Conservation (phyloP, 768 basidiomycete species). For the Kwoniella sp. region DNA sequence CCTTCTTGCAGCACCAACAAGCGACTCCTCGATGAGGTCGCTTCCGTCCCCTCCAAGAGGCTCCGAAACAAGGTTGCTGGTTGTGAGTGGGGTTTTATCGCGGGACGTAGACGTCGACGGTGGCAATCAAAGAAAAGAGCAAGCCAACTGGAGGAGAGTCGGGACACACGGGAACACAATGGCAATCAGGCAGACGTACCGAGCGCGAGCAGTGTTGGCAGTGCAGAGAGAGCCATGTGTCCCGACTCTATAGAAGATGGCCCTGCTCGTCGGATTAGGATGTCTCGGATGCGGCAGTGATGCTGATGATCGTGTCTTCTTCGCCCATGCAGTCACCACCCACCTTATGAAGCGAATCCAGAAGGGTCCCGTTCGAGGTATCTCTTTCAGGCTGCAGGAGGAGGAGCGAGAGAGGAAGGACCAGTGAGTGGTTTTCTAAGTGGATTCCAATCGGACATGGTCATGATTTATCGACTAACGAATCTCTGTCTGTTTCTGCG, state of each 20-base stretch:
- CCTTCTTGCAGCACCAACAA: constrained; percentile 83
- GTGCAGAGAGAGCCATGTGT: too few species aligned
- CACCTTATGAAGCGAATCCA: constrained; percentile 99
- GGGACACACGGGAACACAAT: background rate
- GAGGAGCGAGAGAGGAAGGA: constrained; percentile 99
- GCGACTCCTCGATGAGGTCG: constrained; percentile 74
- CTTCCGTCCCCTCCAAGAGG: constrained; percentile 92
- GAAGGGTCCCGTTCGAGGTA: constrained; percentile 95
- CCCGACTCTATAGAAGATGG: background rate
- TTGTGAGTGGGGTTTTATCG: constrained; percentile 56
- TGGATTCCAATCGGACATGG: too few species aligned
- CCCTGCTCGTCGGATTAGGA: background rate
- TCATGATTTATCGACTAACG: too few species aligned
- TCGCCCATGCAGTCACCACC: constrained; percentile 69
- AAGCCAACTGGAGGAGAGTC: background rate
- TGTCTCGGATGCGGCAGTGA: background rate
- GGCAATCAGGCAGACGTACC: background rate
- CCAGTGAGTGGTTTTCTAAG: constrained; percentile 80
- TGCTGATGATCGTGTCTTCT: background rate
- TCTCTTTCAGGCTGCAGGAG: constrained; percentile 99
- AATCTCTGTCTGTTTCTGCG: background rate
- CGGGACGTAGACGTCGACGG: background rate
- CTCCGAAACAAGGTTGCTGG: constrained; percentile 99
- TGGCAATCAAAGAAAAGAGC: background rate
- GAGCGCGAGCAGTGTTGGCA: background rate